Evolutionary conservation across 148 eudicot genomes (phyloP).

Genomic region (Rhododendron griersonianum): DNA sequence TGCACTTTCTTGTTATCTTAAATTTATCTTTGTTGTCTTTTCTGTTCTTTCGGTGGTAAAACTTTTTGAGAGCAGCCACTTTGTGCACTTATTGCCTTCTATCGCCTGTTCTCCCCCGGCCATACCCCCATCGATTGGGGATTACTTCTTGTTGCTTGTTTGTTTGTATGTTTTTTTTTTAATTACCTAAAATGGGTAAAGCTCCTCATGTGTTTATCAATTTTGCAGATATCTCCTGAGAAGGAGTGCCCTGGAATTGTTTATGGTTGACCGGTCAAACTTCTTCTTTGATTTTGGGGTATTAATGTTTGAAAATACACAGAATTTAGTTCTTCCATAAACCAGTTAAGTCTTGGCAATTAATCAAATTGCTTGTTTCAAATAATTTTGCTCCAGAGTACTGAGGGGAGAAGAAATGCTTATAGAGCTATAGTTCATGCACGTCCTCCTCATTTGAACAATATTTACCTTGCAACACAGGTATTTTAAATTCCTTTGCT

Average conservation of each 20-base stretch:
- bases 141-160: neutral
- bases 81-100: neutral
- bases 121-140: neutral
- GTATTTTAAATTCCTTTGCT: conserved; percentile 27
- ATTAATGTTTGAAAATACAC: conserved; percentile 19
- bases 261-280: conserved; percentile 95
- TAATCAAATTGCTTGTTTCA: conserved; percentile 3
- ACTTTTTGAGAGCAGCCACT: neutral
- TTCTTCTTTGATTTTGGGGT: conserved; percentile 99
- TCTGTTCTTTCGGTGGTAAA: neutral
- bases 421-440: conserved; percentile 94
- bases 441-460: conserved; percentile 89
- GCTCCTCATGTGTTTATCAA: conserved; percentile 9
- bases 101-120: neutral
- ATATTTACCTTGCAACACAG: conserved; percentile 96
- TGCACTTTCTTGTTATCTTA: neutral
- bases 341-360: neutral
- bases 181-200: neutral
- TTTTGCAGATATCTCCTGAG: conserved; percentile 85
- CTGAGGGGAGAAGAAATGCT: conserved; percentile 78
- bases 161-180: neutral
- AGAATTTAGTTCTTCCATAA: neutral
- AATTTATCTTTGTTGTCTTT: neutral
- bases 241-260: conserved; percentile 93
- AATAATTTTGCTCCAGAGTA: conserved; percentile 40